Conservation (phyloP, 2,329 filamentous ascomycete genomes). For the Cercospora nicotianae region DNA sequence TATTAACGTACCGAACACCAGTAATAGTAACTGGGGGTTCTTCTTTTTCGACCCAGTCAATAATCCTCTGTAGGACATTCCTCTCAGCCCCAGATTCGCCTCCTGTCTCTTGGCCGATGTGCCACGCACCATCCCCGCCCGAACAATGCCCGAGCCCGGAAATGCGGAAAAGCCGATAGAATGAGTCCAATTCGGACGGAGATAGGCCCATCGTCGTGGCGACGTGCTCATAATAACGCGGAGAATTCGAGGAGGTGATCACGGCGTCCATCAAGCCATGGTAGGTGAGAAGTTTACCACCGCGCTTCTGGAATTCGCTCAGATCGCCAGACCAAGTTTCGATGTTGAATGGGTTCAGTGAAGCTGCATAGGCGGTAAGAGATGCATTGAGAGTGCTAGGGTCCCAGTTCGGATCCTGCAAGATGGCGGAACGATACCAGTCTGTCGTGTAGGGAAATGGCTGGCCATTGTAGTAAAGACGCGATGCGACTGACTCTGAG, state of each 20-base stretch:
- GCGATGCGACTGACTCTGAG: constrained; percentile 42
- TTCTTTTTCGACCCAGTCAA: too few species aligned
- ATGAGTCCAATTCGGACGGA: constrained; percentile 49
- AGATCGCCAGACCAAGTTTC: constrained; percentile 48
- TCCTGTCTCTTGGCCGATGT: too few species aligned
- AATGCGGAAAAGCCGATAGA: constrained; percentile 56
- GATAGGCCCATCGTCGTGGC: constrained; percentile 49
- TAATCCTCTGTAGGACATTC: too few species aligned
- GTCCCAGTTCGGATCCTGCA: constrained; percentile 48
- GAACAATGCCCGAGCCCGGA: constrained; percentile 54
- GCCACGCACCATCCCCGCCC: constrained; percentile 47
- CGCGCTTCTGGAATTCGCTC: constrained; percentile 40
- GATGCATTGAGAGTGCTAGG: constrained; percentile 38
- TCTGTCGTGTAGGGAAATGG: constrained; percentile 48
- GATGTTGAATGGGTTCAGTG: constrained; percentile 41
- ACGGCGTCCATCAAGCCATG: constrained; percentile 41
- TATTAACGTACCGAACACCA: too few species aligned
- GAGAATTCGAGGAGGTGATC: constrained; percentile 48
- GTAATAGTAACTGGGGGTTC: too few species aligned
- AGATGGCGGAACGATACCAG: constrained; percentile 53
- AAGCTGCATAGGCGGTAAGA: constrained; percentile 41
- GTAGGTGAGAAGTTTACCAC: constrained; percentile 51
- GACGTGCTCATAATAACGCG: constrained; percentile 50
- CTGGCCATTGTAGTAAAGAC: constrained; percentile 41
- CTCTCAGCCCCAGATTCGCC: too few species aligned